Percentiles rank a stretch among this genome's conserved stretches.
Conservation (phyloP, 169 alveolate species). For the Eimeria maxima region DNA sequence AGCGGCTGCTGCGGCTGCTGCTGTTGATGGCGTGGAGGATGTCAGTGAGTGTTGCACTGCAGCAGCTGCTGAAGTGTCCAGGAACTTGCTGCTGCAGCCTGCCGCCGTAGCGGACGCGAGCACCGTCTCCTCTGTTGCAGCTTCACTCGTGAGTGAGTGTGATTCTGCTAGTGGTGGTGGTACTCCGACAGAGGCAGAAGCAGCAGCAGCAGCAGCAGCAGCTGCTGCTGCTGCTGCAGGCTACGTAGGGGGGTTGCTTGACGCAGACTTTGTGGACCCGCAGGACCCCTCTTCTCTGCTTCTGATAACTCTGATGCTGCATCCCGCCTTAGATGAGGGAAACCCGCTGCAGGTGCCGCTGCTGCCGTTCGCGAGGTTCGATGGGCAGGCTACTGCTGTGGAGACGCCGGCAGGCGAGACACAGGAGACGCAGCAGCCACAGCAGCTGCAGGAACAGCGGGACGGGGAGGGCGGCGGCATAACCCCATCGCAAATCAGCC, state of each 20-base stretch:
- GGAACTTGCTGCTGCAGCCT: conserved; percentile 60
- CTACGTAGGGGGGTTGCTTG: conserved; percentile 41
- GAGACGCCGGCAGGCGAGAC: background rate
- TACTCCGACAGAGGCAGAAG: conserved; percentile 22
- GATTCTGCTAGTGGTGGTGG: background rate
- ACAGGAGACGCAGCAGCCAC: background rate
- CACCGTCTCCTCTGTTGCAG: background rate
- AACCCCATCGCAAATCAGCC: conserved; percentile 58
- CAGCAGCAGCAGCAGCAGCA: conserved; percentile 62
- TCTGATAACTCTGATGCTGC: conserved; percentile 63
- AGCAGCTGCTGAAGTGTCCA: conserved; percentile 28
- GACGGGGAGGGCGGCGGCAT: background rate
- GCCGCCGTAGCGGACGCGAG: conserved; percentile 14
- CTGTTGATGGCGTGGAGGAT: background rate
- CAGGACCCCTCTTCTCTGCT: conserved; percentile 69
- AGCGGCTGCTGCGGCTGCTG: conserved; percentile 24
- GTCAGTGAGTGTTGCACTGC: conserved; percentile 61
- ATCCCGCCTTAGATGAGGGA: conserved; percentile 45
- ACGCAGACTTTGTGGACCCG: conserved; percentile 69
- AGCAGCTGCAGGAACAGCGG: background rate
- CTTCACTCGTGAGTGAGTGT: background rate
- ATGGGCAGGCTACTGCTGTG: conserved; percentile 12
- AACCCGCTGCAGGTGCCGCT: conserved; percentile 71
- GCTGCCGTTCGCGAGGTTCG: conserved; percentile 36
- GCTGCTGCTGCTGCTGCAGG: conserved; percentile 66